Percentiles rank a stretch among this genome's conserved stretches.
Evolutionary conservation across 1,284 basidiomycete genomes (phyloP).

Genomic region (Quambalaria eucalypti): DNA sequence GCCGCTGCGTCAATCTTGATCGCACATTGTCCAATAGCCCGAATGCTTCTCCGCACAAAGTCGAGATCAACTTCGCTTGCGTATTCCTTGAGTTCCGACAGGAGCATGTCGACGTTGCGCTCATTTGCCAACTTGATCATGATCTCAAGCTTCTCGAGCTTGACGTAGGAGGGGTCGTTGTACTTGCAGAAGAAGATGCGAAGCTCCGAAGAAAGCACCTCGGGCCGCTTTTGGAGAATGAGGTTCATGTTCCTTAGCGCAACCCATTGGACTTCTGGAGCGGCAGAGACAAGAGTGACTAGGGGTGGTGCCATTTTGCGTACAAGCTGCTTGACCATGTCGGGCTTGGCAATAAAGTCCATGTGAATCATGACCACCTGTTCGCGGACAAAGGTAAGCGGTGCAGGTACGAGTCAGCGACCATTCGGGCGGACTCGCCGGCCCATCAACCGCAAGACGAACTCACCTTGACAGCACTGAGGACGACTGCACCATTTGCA

Average conservation of each 20-base stretch:
- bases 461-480: conserved; percentile 81
- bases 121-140: conserved; percentile 90
- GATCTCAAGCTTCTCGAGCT: conserved; percentile 94
- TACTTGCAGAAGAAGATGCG: conserved; percentile 99
- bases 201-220: conserved; percentile 87
- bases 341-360: conserved; percentile 57
- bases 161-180: conserved; percentile 96
- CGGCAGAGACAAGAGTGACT: conserved; percentile 57
- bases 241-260: conserved; percentile 92
- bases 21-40: conserved; percentile 89
- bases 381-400: too few relatives aligned
- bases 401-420: too few relatives aligned
- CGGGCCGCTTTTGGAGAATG: conserved; percentile 80
- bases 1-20: conserved; percentile 88
- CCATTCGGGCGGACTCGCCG: neutral
- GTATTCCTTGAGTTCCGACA: conserved; percentile 96
- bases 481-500: conserved; percentile 84
- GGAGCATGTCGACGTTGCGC: conserved; percentile 81
- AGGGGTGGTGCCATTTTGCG: conserved; percentile 97
- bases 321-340: conserved; percentile 74
- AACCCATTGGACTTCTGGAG: conserved; percentile 80
- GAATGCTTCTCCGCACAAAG: conserved; percentile 86
- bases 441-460: neutral
- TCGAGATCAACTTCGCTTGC: conserved; percentile 96
- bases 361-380: conserved; percentile 77